phyloP scores from a whole-genome alignment of 805 yeast genomes.

The Saturnispora saitoi region DNA sequence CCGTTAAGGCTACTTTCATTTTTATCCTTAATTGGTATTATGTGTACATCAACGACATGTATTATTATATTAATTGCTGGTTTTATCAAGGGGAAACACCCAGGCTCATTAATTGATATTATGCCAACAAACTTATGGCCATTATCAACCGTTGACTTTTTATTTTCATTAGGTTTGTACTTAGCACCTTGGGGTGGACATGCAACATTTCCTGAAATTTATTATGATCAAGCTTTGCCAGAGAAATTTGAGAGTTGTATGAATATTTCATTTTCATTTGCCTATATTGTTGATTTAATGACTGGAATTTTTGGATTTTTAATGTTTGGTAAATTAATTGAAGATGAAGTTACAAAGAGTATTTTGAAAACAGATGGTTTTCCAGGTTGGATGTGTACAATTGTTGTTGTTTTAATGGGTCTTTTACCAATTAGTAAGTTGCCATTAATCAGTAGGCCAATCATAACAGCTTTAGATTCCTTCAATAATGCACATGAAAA shows the following conservation, averaged over 20 bases:
- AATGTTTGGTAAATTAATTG: slow-evolving; percentile 44
- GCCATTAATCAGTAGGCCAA: slow-evolving; percentile 77
- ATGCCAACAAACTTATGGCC: slow-evolving; percentile 69
- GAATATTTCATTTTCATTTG: slow-evolving; percentile 49
- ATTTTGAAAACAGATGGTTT: slow-evolving; percentile 37
- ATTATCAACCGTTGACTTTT: slow-evolving; percentile 36
- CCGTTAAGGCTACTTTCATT: slow-evolving; percentile 69
- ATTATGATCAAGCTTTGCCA: slow-evolving; percentile 65
- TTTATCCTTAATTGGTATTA: slow-evolving; percentile 60
- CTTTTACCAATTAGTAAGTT: slow-evolving; percentile 76
- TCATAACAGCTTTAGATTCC: slow-evolving; percentile 58
- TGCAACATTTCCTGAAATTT: slow-evolving; percentile 68
- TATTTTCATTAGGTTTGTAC: slow-evolving; percentile 56
- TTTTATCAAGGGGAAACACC: slow-evolving; percentile 44
- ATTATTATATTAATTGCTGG: slow-evolving; percentile 55
- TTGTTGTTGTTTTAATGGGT: slow-evolving; percentile 65
- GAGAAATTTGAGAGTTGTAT: slow-evolving; percentile 45
- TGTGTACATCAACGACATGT: slow-evolving; percentile 61
- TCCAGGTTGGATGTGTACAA: slow-evolving; percentile 38
- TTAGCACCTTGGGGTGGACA: slow-evolving; percentile 86
- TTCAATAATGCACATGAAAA: neutral
- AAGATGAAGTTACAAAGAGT: slow-evolving; percentile 45
- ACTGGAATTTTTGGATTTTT: slow-evolving; percentile 62
- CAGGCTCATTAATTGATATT: slow-evolving; percentile 65
- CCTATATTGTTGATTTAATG: slow-evolving; percentile 49